Evolutionary conservation across 2,329 filamentous ascomycete genomes (phyloP).

Genomic region (Fusarium sp.): DNA sequence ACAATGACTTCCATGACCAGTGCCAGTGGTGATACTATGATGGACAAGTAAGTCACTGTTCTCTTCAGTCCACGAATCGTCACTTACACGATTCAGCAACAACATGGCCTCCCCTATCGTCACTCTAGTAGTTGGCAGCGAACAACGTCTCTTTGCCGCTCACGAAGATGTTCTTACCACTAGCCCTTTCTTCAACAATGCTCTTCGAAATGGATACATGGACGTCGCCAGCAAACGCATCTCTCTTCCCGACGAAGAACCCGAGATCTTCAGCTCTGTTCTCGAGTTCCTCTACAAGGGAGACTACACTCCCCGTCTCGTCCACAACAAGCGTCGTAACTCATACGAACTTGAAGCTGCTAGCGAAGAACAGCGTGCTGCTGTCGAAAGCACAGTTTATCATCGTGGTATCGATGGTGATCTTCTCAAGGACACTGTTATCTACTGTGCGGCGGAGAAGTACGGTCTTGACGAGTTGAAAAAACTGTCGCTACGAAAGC

Average conservation of each 20-base stretch:
- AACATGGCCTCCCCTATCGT: constrained; percentile 75
- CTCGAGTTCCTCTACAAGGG: constrained; percentile 94
- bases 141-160: constrained; percentile 87
- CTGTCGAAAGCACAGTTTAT: constrained; percentile 72
- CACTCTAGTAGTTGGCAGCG: constrained; percentile 80
- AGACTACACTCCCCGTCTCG: constrained; percentile 85
- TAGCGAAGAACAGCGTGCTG: constrained; percentile 53
- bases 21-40: constrained; percentile 50
- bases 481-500: constrained; percentile 84
- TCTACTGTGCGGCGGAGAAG: constrained; percentile 88
- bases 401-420: constrained; percentile 70
- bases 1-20: constrained; percentile 55
- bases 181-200: constrained; percentile 76
- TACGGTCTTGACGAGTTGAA: constrained; percentile 87
- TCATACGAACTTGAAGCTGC: constrained; percentile 82
- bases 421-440: constrained; percentile 85
- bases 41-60: constrained; percentile 53
- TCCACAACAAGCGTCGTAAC: constrained; percentile 82
- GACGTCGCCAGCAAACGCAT: constrained; percentile 68
- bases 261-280: constrained; percentile 88
- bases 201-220: constrained; percentile 48
- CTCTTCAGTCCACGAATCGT: neutral
- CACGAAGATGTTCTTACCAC: constrained; percentile 84
- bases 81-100: constrained; percentile 46
- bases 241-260: constrained; percentile 82